Conservation (phyloP, 805 yeast genomes). For the Saccharomycopsis malanga region DNA sequence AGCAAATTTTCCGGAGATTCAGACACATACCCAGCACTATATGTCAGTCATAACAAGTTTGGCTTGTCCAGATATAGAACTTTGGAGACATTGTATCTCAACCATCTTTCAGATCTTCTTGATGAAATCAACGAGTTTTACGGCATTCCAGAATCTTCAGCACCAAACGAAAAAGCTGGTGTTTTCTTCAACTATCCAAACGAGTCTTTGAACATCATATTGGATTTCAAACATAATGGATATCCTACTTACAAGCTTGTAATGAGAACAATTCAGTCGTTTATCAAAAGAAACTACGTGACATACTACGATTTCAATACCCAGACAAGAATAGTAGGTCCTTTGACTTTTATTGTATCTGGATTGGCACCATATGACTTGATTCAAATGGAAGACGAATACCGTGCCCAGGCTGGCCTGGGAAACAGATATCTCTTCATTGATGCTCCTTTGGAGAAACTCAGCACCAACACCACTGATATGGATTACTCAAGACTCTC, state of each 20-base stretch:
- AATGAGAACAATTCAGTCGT: constrained; percentile 38
- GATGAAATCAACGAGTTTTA: constrained; percentile 26
- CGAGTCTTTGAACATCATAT: constrained; percentile 50
- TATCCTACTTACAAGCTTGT: constrained; percentile 39
- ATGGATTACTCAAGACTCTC: constrained; percentile 4
- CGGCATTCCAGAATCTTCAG: not conserved
- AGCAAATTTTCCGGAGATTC: not conserved
- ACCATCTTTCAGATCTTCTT: constrained; percentile 43
- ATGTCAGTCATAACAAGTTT: constrained; percentile 55
- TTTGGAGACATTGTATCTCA: constrained; percentile 43
- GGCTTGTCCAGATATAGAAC: constrained; percentile 42
- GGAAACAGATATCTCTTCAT: constrained; percentile 32
- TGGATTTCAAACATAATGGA: constrained; percentile 38
- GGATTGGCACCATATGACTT: constrained; percentile 19
- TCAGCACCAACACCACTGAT: not conserved
- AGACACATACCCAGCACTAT: constrained; percentile 35
- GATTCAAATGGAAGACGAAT: constrained; percentile 25
- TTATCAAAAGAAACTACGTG: constrained; percentile 28
- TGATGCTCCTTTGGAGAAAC: constrained; percentile 32
- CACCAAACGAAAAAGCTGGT: constrained; percentile 27
- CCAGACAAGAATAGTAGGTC: constrained; percentile 6
- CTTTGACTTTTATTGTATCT: constrained; percentile 13
- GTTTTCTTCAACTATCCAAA: constrained; percentile 39
- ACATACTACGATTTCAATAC: constrained; percentile 13
- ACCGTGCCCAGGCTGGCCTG: constrained; percentile 22